phyloP scores from a whole-genome alignment of 2,329 filamentous ascomycete genomes.

The Colletotrichum kahawae region DNA sequence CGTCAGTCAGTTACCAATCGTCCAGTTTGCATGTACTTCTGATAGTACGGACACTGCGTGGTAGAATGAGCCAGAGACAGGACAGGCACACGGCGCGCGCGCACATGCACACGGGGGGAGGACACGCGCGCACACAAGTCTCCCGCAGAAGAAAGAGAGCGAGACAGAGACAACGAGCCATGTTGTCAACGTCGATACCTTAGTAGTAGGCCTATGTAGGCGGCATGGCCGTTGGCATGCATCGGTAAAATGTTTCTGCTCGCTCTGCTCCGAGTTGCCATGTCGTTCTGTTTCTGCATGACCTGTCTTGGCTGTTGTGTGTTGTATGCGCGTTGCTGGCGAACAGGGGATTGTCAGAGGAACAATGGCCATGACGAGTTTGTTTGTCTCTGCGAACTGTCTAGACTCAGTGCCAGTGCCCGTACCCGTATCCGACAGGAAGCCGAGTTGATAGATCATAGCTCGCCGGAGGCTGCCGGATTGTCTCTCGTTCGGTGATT shows the following conservation, averaged over 20 bases:
- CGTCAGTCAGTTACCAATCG: not conserved
- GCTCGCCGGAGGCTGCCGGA: not conserved
- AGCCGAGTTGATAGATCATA: not conserved
- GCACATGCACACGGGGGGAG: not conserved
- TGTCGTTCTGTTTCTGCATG: not conserved
- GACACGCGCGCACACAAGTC: not conserved
- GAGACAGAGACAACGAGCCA: not conserved
- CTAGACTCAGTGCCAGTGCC: not conserved
- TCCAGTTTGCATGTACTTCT: not conserved
- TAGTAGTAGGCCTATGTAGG: not conserved
- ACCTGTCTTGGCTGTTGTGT: not conserved
- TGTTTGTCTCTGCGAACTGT: not conserved
- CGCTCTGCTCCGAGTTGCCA: not conserved
- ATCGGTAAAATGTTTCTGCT: not conserved
- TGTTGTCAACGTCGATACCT: not conserved
- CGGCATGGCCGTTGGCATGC: not conserved
- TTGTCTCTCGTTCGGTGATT: not conserved
- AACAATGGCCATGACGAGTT: not conserved
- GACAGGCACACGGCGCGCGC: not conserved
- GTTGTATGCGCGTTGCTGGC: not conserved
- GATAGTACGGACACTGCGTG: not conserved
- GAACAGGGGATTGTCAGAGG: not conserved
- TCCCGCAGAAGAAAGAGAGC: not conserved
- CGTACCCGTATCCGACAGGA: not conserved
- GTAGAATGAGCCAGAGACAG: constrained; percentile 4